Base-by-base conservation (phyloP, 371 early-diverging fungal species). In the Mortierella sp. region DNA sequence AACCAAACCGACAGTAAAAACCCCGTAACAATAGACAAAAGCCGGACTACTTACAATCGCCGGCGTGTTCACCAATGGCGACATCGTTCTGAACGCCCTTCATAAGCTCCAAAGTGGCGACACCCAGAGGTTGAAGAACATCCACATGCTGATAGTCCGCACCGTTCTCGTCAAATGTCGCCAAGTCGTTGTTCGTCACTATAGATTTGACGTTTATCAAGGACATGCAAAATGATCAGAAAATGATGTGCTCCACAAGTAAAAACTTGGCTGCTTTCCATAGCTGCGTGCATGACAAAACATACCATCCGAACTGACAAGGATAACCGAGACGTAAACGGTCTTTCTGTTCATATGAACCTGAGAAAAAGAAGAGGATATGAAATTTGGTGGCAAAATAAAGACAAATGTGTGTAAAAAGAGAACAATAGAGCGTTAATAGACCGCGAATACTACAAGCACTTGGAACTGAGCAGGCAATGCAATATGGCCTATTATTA, bases 31-130 rank as follows among this genome's bases (percentile, higher is more conserved):
- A 37, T 34, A 63, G 39, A 29, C 16, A 55, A 26, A 22, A 55
- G n/a, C n/a, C n/a, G n/a, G n/a, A 55, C 19, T 55, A 14, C 63
- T 11, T 70, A 77, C 72, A 75, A 53, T 64, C 70, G 26, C 86
- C 82, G 85, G 89, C 88, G 50, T 76, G 90, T 79, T 63, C 88
- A 85, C 68, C 73, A 16, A 39, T 65, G 31, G 40, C 76, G 68
- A 61, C 84, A 74, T 58, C 85, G 61, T 24, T 79, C 83, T 67
- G 88, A 52, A 34, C 88, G 68, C 64, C 87, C 72, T 26, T 85
- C 69, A 70, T 86, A 55, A 88, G 74, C 52, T 90, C 89, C 39
- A 84, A 10, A n/a, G 77, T 68, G 8, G 82, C 82, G 8, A 81
- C 63, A 6, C 74, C 74, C 19, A 81, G 48, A 6, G 74, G 71